Evolutionary conservation across 306 rosid genomes (phyloP).

Genomic region (Datisca glomerata): DNA sequence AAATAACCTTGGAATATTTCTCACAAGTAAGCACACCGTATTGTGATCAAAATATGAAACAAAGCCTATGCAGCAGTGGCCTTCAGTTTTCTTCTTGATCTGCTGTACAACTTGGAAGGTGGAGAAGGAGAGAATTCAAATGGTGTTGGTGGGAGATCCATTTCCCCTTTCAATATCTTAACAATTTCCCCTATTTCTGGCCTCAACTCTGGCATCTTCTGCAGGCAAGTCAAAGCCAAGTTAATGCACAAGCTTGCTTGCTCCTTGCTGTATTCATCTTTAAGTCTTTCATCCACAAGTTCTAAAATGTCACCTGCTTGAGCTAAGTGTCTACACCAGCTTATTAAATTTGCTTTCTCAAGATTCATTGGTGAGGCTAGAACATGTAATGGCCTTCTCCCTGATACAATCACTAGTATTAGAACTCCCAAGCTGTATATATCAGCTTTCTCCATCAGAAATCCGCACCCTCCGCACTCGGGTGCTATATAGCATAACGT

Average conservation of each 20-base stretch:
- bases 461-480: constrained; percentile 78
- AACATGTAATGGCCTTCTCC: constrained; percentile 83
- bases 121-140: constrained; percentile 91
- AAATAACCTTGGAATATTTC: too few species aligned
- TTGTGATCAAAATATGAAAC: too few species aligned
- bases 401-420: constrained; percentile 82
- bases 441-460: constrained; percentile 82
- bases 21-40: too few species aligned
- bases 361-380: constrained; percentile 95
- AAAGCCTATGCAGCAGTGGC: constrained; percentile 28
- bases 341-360: constrained; percentile 81
- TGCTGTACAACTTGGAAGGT: constrained; percentile 60
- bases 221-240: constrained; percentile 70
- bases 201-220: constrained; percentile 75
- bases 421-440: constrained; percentile 88
- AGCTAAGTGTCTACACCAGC: constrained; percentile 92
- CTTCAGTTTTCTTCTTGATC: constrained; percentile 55
- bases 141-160: constrained; percentile 70
- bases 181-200: constrained; percentile 83
- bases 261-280: constrained; percentile 55
- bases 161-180: constrained; percentile 74
- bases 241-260: constrained; percentile 78
- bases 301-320: constrained; percentile 68
- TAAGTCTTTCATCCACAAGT: constrained; percentile 71
- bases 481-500: constrained; percentile 89